Conservation (phyloP, 208 protist genomes). For the Leishmania martiniquensis region DNA sequence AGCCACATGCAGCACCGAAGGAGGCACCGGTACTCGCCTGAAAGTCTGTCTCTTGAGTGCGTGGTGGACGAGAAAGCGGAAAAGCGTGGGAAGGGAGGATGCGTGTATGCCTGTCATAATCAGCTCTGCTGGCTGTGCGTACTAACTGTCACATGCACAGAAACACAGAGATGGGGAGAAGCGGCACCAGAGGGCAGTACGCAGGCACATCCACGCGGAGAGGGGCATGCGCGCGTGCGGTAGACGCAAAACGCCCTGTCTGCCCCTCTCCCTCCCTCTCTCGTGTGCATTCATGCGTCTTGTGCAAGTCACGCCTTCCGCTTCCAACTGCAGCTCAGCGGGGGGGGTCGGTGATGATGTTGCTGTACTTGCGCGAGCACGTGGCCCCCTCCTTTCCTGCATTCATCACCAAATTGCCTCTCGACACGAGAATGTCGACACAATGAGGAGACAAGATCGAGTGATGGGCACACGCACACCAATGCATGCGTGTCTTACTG, state of each 20-base stretch:
- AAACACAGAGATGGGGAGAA: neutral
- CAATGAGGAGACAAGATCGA: neutral
- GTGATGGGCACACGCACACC: neutral
- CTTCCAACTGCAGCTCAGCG: neutral
- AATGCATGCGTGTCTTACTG: neutral
- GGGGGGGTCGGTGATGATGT: neutral
- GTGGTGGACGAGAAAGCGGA: neutral
- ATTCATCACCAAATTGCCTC: neutral
- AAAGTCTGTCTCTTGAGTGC: neutral
- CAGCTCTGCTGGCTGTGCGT: neutral
- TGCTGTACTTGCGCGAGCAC: neutral
- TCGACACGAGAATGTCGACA: neutral
- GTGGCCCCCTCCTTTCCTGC: neutral
- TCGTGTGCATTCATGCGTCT: no score
- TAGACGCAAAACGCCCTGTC: no score
- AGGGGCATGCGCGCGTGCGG: neutral
- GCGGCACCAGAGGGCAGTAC: neutral
- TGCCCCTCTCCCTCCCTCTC: neutral
- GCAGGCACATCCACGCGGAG: neutral
- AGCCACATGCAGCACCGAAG: neutral
- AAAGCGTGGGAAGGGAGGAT: neutral
- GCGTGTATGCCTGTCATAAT: neutral
- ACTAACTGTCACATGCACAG: neutral
- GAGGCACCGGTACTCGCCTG: neutral
- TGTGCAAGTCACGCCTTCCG: neutral